Evolutionary conservation across 2,329 filamentous ascomycete genomes (phyloP).

Genomic region (Penicillium sumatraense): DNA sequence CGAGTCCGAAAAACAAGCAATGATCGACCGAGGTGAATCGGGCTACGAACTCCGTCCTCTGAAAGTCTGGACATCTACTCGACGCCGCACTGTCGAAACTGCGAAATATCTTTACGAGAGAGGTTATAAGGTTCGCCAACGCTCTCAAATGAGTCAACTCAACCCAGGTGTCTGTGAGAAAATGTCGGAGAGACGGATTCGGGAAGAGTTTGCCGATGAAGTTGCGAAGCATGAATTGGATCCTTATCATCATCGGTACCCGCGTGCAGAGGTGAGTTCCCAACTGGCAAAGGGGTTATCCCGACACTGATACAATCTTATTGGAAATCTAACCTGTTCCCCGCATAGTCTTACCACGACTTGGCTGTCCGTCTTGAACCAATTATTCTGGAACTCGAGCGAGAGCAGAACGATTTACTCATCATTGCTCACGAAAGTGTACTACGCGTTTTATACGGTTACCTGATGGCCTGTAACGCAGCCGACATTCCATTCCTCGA

Average conservation of each 20-base stretch:
- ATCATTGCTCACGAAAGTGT: conserved; percentile 99
- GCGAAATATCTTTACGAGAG: conserved; percentile 76
- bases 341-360: conserved; percentile 86
- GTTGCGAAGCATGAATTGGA: conserved; percentile 90
- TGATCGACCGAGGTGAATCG: conserved; percentile 70
- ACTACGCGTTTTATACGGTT: conserved; percentile 94
- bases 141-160: conserved; percentile 95
- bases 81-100: conserved; percentile 88
- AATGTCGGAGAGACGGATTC: conserved; percentile 81
- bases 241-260: conserved; percentile 96
- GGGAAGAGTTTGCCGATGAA: conserved; percentile 83
- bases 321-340: not conserved
- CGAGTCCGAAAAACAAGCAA: conserved; percentile 74
- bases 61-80: conserved; percentile 92
- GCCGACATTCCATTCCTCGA: conserved; percentile 90
- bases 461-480: conserved; percentile 97
- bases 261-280: conserved; percentile 76
- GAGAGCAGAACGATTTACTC: conserved; percentile 95
- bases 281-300: too few species aligned
- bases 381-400: conserved; percentile 95
- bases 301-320: too few species aligned
- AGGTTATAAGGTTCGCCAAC: conserved; percentile 85
- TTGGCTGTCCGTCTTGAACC: conserved; percentile 96
- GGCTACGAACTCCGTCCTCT: conserved; percentile 76
- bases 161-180: conserved; percentile 97